A percentile compares a stretch with the other conserved stretches of the same genome.
Evolutionary conservation across 1,284 basidiomycete species (phyloP).

Genomic region (Caloboletus inedulis): DNA sequence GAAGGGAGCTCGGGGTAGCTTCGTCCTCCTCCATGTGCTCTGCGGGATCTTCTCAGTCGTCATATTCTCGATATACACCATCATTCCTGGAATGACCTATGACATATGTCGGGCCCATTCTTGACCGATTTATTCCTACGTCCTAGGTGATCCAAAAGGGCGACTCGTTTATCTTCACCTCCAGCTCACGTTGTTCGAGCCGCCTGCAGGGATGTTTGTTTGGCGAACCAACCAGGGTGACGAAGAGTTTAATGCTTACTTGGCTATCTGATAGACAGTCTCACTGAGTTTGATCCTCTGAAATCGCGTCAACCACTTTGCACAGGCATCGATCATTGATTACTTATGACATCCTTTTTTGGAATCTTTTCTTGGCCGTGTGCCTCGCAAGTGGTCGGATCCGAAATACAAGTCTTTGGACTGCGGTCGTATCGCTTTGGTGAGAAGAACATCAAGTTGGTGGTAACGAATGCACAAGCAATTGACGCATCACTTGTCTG

Average conservation of each 20-base stretch:
- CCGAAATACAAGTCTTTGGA: not conserved
- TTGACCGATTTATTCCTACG: not conserved
- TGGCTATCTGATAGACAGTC: no score
- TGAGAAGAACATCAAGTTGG: no score
- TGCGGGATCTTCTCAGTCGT: conserved; percentile 33
- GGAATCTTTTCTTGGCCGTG: conserved; percentile 17
- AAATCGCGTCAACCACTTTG: not conserved
- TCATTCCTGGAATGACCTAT: conserved; percentile 33
- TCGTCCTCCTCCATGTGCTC: conserved; percentile 98
- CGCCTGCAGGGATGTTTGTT: not conserved
- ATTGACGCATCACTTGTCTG: not conserved
- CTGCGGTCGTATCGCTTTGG: not conserved
- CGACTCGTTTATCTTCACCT: not conserved
- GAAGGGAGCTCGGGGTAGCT: conserved; percentile 61
- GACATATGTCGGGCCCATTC: conserved; percentile 36
- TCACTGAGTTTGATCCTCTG: not conserved
- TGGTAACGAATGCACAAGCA: not conserved
- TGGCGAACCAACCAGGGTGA: not conserved
- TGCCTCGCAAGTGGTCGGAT: conserved; percentile 23
- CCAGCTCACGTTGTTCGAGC: not conserved
- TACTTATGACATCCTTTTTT: conserved; percentile 5
- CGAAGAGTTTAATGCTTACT: not conserved
- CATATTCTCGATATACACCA: not conserved
- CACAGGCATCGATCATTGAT: not conserved
- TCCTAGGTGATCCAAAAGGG: not conserved